These are phyloP conservation scores for Blepharisma stoltei DNA, from an alignment of 73 alveolate genomes.

Conservation along the genomic window DNA sequence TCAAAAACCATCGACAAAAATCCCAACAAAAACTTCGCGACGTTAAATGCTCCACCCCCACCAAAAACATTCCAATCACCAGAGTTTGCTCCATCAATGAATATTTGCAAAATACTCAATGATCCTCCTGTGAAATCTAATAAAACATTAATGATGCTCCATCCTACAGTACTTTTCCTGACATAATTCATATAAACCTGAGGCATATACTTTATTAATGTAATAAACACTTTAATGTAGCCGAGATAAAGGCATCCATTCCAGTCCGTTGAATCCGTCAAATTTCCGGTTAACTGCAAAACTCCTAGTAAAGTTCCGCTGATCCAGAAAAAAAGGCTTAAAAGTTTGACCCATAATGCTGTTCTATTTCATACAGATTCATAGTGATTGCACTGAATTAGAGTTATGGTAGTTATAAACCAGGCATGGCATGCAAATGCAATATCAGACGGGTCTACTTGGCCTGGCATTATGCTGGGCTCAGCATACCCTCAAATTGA, in stretches of 20 bases:
- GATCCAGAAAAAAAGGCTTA: too few relatives aligned
- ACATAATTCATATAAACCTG: constrained; percentile 76
- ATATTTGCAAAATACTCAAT: constrained; percentile 62
- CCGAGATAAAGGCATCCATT: constrained; percentile 60
- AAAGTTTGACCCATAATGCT: too few relatives aligned
- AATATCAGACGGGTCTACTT: constrained; percentile 73
- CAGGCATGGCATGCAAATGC: constrained; percentile 88
- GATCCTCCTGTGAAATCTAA: constrained; percentile 94
- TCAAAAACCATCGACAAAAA: constrained; percentile 62
- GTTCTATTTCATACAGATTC: not conserved
- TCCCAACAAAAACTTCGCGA: constrained; percentile 65
- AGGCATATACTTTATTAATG: constrained; percentile 85
- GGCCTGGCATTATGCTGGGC: constrained; percentile 44
- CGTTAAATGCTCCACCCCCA: constrained; percentile 65
- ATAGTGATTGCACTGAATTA: constrained; percentile 49
- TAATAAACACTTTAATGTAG: constrained; percentile 82
- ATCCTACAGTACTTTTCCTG: constrained; percentile 87
- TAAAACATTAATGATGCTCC: constrained; percentile 89
- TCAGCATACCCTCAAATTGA: constrained; percentile 66
- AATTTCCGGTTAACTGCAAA: too few relatives aligned
- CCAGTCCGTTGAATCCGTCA: constrained; percentile 18
- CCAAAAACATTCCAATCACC: constrained; percentile 51
- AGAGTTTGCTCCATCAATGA: constrained; percentile 57
- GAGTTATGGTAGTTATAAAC: constrained; percentile 57
- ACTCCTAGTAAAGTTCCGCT: too few relatives aligned